Conservation (phyloP, 495 filamentous ascomycete species). For the Stereocaulon alpinum region DNA sequence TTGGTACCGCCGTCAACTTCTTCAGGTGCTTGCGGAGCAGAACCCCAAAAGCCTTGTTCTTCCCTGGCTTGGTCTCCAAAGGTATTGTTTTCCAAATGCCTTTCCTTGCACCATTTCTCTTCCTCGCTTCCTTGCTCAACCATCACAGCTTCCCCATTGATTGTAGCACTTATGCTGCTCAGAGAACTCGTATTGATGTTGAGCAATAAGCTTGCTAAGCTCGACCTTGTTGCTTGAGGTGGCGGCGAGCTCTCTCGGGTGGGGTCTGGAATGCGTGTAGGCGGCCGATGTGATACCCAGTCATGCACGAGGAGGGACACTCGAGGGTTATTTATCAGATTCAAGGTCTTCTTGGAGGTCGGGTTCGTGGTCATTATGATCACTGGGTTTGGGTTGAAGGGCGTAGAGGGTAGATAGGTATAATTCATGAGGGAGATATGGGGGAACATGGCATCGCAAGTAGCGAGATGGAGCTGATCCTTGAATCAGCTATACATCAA, state of each 20-base stretch:
- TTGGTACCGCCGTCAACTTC: constrained; percentile 42
- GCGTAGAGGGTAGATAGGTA: constrained; percentile 83
- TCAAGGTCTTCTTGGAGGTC: constrained; percentile 77
- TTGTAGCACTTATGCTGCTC: constrained; percentile 84
- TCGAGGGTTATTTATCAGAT: constrained; percentile 76
- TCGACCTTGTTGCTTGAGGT: constrained; percentile 52
- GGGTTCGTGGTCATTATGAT: constrained; percentile 94
- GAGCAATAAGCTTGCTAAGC: constrained; percentile 68
- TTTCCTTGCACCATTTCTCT: constrained; percentile 67
- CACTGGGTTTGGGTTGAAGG: constrained; percentile 58
- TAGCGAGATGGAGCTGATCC: constrained; percentile 82
- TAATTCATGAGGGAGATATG: constrained; percentile 99
- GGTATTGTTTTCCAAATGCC: constrained; percentile 86
- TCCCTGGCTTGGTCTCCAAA: constrained; percentile 47
- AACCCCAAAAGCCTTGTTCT: constrained; percentile 38
- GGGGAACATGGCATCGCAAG: constrained; percentile 67
- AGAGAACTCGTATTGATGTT: constrained; percentile 84
- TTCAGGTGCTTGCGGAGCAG: constrained; percentile 30
- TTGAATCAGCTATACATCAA: neutral
- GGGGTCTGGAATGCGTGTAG: constrained; percentile 53
- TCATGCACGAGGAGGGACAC: constrained; percentile 95
- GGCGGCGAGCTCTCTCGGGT: constrained; percentile 51
- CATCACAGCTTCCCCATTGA: constrained; percentile 72
- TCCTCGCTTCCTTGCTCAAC: constrained; percentile 63
- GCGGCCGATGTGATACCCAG: constrained; percentile 91